Conservation (phyloP, 148 eudicot genomes). For the Diospyros lotus region DNA sequence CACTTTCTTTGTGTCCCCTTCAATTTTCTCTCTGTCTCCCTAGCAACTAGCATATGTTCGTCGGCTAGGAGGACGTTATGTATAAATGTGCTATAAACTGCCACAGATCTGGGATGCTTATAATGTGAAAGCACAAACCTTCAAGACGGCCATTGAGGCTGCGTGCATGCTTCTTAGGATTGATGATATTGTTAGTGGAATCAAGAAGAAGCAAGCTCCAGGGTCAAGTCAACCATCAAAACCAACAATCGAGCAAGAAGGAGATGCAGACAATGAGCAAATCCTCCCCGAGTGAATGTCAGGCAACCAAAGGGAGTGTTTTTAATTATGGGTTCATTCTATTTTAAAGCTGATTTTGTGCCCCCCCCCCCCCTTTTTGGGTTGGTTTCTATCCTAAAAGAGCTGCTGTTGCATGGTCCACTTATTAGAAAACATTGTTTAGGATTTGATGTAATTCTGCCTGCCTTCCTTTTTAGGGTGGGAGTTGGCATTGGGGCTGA, state of each 20-base stretch:
- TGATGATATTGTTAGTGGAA: slow-evolving; percentile 92
- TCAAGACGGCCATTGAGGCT: slow-evolving; percentile 95
- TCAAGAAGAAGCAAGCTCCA: slow-evolving; percentile 92
- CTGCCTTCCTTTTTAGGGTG: too few species aligned
- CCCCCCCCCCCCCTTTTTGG: too few species aligned
- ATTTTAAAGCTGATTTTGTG: too few species aligned
- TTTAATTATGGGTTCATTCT: too few species aligned
- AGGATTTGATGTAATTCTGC: too few species aligned
- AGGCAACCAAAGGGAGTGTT: background rate
- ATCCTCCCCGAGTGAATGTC: slow-evolving; percentile 61
- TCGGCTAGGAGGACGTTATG: background rate
- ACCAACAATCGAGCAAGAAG: slow-evolving; percentile 70
- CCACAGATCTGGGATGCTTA: slow-evolving; percentile 92
- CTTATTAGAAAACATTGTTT: too few species aligned
- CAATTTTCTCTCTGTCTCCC: background rate
- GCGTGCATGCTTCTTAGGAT: slow-evolving; percentile 95
- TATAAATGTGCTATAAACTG: too few species aligned
- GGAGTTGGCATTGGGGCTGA: too few species aligned
- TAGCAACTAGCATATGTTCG: too few species aligned
- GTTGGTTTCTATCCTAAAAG: too few species aligned
- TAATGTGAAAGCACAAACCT: slow-evolving; percentile 88
- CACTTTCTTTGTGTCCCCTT: too few species aligned
- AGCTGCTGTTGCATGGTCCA: too few species aligned
- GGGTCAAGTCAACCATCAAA: slow-evolving; percentile 58
- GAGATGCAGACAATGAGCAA: slow-evolving; percentile 85